A percentile compares a stretch with the other conserved stretches of the same genome.
Evolutionary conservation across 1,284 basidiomycete genomes (phyloP).

Genomic region (Cutaneotrichosporon arboriforme): DNA sequence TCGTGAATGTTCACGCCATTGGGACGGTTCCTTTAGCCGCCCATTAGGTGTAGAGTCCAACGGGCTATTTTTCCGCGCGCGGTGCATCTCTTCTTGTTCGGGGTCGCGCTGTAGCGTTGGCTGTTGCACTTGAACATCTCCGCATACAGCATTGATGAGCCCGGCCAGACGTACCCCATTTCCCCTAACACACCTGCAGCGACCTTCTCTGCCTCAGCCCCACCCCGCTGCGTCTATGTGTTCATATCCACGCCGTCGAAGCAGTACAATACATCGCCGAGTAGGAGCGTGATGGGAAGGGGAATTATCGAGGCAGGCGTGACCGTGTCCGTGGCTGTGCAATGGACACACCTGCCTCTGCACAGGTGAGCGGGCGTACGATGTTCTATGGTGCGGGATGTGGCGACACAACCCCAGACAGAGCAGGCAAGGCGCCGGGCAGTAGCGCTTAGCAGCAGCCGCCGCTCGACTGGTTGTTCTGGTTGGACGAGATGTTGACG

Average conservation of each 20-base stretch:
- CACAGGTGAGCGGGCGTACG: neutral
- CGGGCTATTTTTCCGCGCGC: too few relatives aligned
- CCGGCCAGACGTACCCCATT: too few relatives aligned
- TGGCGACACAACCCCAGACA: neutral
- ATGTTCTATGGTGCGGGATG: too few relatives aligned
- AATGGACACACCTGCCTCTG: neutral
- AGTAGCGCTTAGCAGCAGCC: constrained; percentile 38
- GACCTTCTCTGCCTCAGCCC: neutral
- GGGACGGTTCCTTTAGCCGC: too few relatives aligned
- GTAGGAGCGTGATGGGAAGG: constrained; percentile 7
- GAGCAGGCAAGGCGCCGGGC: neutral
- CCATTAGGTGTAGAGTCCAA: too few relatives aligned
- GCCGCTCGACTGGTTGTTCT: constrained; percentile 21
- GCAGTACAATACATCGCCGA: constrained; percentile 21
- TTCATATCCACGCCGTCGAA: constrained; percentile 15
- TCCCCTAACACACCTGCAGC: too few relatives aligned
- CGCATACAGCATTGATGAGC: too few relatives aligned
- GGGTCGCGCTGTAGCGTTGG: too few relatives aligned
- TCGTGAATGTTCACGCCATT: too few relatives aligned
- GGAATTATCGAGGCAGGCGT: neutral
- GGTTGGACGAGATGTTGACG: constrained; percentile 40
- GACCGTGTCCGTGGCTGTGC: neutral
- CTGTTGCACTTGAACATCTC: too few relatives aligned
- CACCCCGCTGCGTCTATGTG: constrained; percentile 8
- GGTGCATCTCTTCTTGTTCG: too few relatives aligned